Evolutionary conservation across 1,284 basidiomycete species (phyloP), one percentile per base, ranked within the genome.

Genomic region (Ceratorhiza oryzae-sativae): DNA sequence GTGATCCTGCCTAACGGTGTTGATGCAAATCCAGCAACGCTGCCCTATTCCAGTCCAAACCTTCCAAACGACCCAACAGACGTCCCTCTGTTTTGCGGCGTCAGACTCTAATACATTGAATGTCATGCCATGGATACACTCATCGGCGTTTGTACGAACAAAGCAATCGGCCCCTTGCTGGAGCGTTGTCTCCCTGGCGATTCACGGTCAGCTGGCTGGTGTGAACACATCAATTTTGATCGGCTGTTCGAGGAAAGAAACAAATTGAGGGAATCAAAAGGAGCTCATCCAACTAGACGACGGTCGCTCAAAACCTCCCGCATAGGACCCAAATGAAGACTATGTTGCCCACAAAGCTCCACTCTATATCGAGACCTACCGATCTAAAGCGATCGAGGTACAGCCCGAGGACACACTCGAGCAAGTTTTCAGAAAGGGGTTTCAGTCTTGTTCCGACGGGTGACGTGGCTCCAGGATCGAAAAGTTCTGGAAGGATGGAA

Each of bases 361-460:
- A 15, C 25, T 67, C 49, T 67, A 53, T 55, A 15, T 67, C 3
- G 62, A 67, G 39, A 67, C 62, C n/a, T 67, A 67, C 34, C 49
- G 49, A n/a, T 49, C 13, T 4, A 20, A 55, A 45, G 49, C 23
- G 1, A 12, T 25, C 48, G 36, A 53, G 34, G 18, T 67, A 15
- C 13, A n/a, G n/a, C 18, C 42, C 20, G 23, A 45, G 8, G 23
- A 13, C 23, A 61, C 36, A 4, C 36, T 61, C n/a, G 59, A 9
- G 18, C 34, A 25, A 1, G 23, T 41, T 13, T 51, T 55, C 32
- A 27, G 48, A 20, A 5, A 27, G 5, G 23, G 12, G 13, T 1
- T 36, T 13, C 9, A 36, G 34, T 36, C 32, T 23, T 15, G n/a
- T n/a, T n/a, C n/a, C n/a, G n/a, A n/a, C n/a, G n/a, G n/a, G n/a